These are phyloP conservation scores for cucumber (Cucumis sativus) DNA, from an alignment of 306 rosid species.

Conservation along the genomic window DNA sequence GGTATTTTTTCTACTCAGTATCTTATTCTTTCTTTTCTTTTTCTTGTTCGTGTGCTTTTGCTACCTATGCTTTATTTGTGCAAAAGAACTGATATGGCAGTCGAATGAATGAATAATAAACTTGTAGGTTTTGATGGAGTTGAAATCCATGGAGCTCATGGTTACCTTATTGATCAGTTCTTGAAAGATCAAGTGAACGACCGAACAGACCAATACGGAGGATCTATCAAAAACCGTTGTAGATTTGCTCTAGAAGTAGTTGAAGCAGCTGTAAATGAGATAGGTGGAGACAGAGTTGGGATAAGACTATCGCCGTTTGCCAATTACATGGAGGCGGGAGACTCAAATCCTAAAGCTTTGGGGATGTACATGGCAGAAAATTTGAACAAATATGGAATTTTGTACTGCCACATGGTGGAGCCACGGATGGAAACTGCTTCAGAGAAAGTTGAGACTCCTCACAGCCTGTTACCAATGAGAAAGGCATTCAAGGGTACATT, in stretches of 20 bases:
- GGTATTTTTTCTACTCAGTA: background rate
- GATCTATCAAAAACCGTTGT: slow-evolving; percentile 46
- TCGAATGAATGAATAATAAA: background rate
- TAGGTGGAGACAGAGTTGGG: slow-evolving; percentile 58
- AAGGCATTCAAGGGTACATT: slow-evolving; percentile 22
- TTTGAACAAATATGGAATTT: slow-evolving; percentile 24
- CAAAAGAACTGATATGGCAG: no score
- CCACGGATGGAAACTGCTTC: slow-evolving; percentile 41
- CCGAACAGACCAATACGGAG: slow-evolving; percentile 27
- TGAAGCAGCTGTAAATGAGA: slow-evolving; percentile 29
- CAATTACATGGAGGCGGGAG: slow-evolving; percentile 33
- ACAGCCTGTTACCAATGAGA: slow-evolving; percentile 31
- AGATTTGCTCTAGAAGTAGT: slow-evolving; percentile 45
- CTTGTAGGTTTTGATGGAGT: slow-evolving; percentile 33
- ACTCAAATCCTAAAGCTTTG: slow-evolving; percentile 45
- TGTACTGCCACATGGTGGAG: slow-evolving; percentile 50
- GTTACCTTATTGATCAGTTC: slow-evolving; percentile 29
- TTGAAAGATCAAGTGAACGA: slow-evolving; percentile 26
- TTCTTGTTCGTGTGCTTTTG: background rate
- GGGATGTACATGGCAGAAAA: slow-evolving; percentile 35
- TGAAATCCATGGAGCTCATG: slow-evolving; percentile 33
- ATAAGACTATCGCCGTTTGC: slow-evolving; percentile 58
- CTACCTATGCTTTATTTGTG: no score
- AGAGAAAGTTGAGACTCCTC: background rate
- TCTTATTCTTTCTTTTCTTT: no score